Base-by-base conservation (phyloP, 1,284 basidiomycete species). In the Tetrapyrgos nigripes region DNA sequence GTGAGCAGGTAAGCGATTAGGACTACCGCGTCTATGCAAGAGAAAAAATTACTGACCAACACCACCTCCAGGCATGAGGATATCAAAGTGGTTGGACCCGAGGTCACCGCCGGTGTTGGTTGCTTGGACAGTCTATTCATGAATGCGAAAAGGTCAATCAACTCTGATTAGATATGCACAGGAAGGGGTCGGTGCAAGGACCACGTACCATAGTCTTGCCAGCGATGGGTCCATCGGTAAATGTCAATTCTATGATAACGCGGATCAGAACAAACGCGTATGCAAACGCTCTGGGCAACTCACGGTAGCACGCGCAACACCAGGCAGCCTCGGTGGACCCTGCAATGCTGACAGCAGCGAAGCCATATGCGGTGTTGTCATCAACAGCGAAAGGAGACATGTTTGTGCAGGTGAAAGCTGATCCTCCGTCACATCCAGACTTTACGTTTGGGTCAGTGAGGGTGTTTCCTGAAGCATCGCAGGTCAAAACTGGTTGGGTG, bases 61-160 rank as follows among this genome's bases (percentile, higher is more conserved):
- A 27, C 63, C 63, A 21, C 63, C 63, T 24, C 63, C 61, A 24
- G 63, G 63, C 11, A 64, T 64, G 21, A 60, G 55, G 24, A 64
- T 24, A 49, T 64, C 63, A 50, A 64, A 64, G 23, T 64, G 63
- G 50, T 64, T 64, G 11, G 27, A 37, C 23, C 63, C 63, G 29
- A 64, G 50, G 45, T 64, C 63, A 24, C 61, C 63, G 19, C 61
- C 63, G 17, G 63, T 64, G 50, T 64, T 64, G 19, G 63, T 62
- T 31, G 63, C 58, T 60, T 62, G 63, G 3, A 62, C 58, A 29
- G 62, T 40, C 60, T 62, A n/a, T n/a, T n/a, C n/a, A n/a, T n/a
- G 27, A 21, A 35, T 11, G 23, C 26, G 26, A 11, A 21, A 24
- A 28, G 43, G 11, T 13, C n/a, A 37, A 28, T n/a, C 19, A 14